Conservation (phyloP, 352 stramenopile species). For the Pythium pyrilobum region DNA sequence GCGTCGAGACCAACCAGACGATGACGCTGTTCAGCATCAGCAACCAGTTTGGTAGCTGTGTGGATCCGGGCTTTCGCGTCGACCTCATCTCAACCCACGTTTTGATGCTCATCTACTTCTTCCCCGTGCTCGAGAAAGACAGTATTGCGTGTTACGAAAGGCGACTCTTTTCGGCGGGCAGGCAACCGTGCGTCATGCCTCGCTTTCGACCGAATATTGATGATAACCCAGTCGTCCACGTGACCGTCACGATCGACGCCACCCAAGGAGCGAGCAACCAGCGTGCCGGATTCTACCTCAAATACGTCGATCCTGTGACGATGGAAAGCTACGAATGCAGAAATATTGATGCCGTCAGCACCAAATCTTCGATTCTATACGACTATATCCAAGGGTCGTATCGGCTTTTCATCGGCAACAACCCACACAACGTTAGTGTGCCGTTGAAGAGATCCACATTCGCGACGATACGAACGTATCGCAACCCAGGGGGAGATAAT, state of each 20-base stretch:
- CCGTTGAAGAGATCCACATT: conserved; percentile 4
- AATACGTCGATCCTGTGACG: conserved; percentile 42
- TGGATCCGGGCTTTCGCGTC: conserved; percentile 60
- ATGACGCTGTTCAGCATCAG: conserved; percentile 76
- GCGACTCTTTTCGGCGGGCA: conserved; percentile 28
- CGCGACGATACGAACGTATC: conserved; percentile 9
- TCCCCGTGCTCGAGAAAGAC: conserved; percentile 34
- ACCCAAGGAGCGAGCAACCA: conserved; percentile 19
- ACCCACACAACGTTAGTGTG: conserved; percentile 42
- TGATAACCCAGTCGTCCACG: conserved; percentile 47
- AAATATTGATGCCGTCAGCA: conserved; percentile 24
- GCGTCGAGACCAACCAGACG: conserved; percentile 24
- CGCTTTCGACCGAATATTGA: conserved; percentile 20
- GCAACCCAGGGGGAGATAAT: conserved; percentile 13
- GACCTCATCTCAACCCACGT: conserved; percentile 51
- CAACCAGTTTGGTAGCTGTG: conserved; percentile 55
- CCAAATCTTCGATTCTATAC: too few relatives aligned
- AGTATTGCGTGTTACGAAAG: conserved; percentile 48
- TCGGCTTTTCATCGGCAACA: conserved; percentile 58
- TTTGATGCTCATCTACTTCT: conserved; percentile 58
- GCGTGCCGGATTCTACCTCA: conserved; percentile 48
- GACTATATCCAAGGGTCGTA: conserved; percentile 54
- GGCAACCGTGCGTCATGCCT: conserved; percentile 28
- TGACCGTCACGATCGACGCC: conserved; percentile 50
- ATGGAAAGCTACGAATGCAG: conserved; percentile 38